Base-by-base conservation (phyloP, 1,284 basidiomycete species). In the Rhodotorula sp. region DNA sequence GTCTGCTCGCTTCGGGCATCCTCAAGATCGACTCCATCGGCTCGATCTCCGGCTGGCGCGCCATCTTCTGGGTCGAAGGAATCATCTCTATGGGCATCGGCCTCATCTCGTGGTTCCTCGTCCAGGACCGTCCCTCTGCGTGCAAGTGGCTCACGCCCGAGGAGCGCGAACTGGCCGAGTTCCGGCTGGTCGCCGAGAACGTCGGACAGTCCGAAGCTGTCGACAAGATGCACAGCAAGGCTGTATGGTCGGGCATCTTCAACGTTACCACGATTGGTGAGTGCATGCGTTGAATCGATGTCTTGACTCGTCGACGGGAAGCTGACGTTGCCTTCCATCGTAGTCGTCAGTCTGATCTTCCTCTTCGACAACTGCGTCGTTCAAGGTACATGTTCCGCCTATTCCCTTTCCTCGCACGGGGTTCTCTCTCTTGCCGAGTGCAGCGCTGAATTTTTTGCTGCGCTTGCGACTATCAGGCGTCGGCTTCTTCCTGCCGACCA, bases 331-430 rank as follows among this genome's bases (percentile, higher is more conserved):
- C 54, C 15, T 29, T 31, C 29, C 23, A 20, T 15, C 26, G 29
- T 48, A 61, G 49, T 62, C 47, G 26, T 29, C 20, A 20, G 47
- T 18, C 23, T 15, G 31, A 67, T 62, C 52, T 67, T 67, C 59
- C 64, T 83, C 6, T 71, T 83, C 62, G 79, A 82, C 76, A 84
- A 84, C 78, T 79, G 82, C 54, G 79, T 79, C 10, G 79, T 80
- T 1, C 79, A 81, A 63, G 71, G 68, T 31, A 43, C 39, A 43
- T 43, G 39, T 10, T 39, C 34, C 34, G 34, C 8, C 34, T 3
- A 14, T 10, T 56, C 26, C 54, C n/a, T n/a, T n/a, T 29, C 26
- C 15, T 56, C 54, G 54, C 29, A 14, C 26, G 34, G 34, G 5
- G 5, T 8, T 34, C 7, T 56, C 54, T 56, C 54, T 12, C 10